Conservation (phyloP, 192 early-diverging fungal species). For the Gryganskiella cystojenkinii region DNA sequence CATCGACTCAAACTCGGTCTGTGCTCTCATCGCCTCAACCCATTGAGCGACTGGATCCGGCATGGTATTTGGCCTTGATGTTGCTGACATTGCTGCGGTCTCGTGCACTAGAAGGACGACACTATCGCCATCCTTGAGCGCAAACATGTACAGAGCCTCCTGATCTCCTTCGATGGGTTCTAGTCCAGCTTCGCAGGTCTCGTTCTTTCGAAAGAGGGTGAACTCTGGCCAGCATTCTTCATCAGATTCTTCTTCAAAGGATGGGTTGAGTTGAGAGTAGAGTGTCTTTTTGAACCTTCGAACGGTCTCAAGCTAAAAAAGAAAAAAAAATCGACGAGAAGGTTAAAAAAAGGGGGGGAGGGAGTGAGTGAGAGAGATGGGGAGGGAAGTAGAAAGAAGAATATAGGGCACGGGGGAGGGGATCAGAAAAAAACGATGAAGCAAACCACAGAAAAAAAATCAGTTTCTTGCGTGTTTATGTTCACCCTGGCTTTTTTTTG, state of each 20-base stretch:
- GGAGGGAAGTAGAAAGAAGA: not conserved
- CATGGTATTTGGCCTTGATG: not conserved
- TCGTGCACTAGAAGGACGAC: slow-evolving; percentile 36
- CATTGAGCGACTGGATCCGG: slow-evolving; percentile 37
- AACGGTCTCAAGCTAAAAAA: slow-evolving; percentile 39
- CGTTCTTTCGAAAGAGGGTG: slow-evolving; percentile 15
- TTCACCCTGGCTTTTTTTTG: too few relatives aligned
- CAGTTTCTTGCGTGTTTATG: too few relatives aligned
- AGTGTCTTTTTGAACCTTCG: slow-evolving; percentile 43
- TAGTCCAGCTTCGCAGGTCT: slow-evolving; percentile 4
- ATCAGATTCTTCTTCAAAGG: slow-evolving; percentile 21
- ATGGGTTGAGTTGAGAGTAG: slow-evolving; percentile 25
- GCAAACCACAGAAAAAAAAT: too few relatives aligned
- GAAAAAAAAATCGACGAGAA: not conserved
- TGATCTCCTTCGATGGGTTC: slow-evolving; percentile 45
- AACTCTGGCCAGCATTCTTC: slow-evolving; percentile 32
- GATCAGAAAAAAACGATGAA: too few relatives aligned
- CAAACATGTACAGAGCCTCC: slow-evolving; percentile 50
- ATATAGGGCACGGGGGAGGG: not conserved
- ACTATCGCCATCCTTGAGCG: slow-evolving; percentile 43
- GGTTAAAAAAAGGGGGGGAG: not conserved
- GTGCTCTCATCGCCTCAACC: slow-evolving; percentile 42
- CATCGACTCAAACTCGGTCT: slow-evolving; percentile 36
- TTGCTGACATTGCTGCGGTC: slow-evolving; percentile 1
- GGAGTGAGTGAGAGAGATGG: not conserved